Conservation (phyloP, 164 flowering plant species). For the Brasenia schreberi region DNA sequence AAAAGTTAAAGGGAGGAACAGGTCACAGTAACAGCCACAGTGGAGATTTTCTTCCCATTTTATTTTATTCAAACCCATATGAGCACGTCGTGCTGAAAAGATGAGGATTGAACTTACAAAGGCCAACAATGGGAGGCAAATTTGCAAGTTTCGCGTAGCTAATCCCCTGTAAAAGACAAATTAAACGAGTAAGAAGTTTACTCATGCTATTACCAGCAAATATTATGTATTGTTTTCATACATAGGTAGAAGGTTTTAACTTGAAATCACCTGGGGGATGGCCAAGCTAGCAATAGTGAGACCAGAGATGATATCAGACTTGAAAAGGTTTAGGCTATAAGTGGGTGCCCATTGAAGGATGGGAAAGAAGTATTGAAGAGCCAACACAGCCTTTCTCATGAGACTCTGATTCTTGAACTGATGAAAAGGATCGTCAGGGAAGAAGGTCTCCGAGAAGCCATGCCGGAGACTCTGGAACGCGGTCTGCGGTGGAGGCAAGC, state of each 20-base stretch:
- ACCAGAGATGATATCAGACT: conserved; percentile 47
- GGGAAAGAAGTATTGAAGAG: conserved; percentile 69
- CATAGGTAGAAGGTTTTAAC: too few species aligned
- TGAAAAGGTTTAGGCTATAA: conserved; percentile 24
- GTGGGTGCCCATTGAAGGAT: conserved; percentile 46
- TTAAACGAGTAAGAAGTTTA: not conserved
- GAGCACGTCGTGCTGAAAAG: not conserved
- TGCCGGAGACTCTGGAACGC: conserved; percentile 43
- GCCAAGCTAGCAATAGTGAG: conserved; percentile 64
- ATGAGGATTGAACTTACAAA: conserved; percentile 27
- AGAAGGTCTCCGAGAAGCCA: conserved; percentile 58
- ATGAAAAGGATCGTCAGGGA: conserved; percentile 84
- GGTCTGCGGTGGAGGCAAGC: conserved; percentile 46
- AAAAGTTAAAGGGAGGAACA: too few species aligned
- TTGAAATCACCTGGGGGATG: conserved; percentile 34
- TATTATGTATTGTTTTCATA: too few species aligned
- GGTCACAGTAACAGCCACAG: too few species aligned
- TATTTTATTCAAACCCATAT: too few species aligned
- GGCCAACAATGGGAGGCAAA: conserved; percentile 49
- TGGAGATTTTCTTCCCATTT: too few species aligned
- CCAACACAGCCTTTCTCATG: conserved; percentile 31
- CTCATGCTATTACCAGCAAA: too few species aligned
- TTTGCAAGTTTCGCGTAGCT: conserved; percentile 60
- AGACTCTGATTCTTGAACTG: conserved; percentile 50
- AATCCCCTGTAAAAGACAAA: conserved; percentile 31